Percentiles rank a stretch among this genome's conserved stretches.
phyloP scores from a whole-genome alignment of 2,329 filamentous ascomycete genomes.

The Arthrobotrys sinensis region DNA sequence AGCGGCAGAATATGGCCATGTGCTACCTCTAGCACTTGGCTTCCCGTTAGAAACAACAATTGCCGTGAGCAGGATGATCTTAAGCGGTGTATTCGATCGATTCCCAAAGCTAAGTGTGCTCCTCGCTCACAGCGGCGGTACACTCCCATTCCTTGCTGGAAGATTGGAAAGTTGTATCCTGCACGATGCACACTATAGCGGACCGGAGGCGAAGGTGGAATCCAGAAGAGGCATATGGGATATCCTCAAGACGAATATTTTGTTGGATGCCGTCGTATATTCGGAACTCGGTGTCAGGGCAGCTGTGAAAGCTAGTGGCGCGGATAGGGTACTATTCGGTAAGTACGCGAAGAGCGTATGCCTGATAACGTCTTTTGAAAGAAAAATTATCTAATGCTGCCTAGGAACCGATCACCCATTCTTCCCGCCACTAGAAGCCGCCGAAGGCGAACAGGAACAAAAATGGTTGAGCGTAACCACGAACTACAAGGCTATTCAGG shows the following conservation, averaged over 20 bases:
- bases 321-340: slow-evolving; percentile 82
- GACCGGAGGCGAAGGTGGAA: slow-evolving; percentile 62
- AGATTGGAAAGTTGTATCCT: slow-evolving; percentile 88
- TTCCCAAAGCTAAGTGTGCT: slow-evolving; percentile 80
- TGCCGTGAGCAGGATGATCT: slow-evolving; percentile 86
- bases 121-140: slow-evolving; percentile 89
- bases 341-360: slow-evolving; percentile 62
- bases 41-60: slow-evolving; percentile 90
- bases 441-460: slow-evolving; percentile 62
- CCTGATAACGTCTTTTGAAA: not conserved
- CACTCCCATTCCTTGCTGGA: slow-evolving; percentile 88
- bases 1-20: slow-evolving; percentile 83
- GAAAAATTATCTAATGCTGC: slow-evolving; percentile 45
- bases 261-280: slow-evolving; percentile 89
- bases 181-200: slow-evolving; percentile 83
- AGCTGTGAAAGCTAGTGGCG: slow-evolving; percentile 77
- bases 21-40: slow-evolving; percentile 85
- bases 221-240: slow-evolving; percentile 75
- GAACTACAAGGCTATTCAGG: slow-evolving; percentile 69
- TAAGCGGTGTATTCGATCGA: slow-evolving; percentile 87
- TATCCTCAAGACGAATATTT: slow-evolving; percentile 81
- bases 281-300: slow-evolving; percentile 80
- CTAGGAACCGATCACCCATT: slow-evolving; percentile 83
- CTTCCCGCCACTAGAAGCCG: slow-evolving; percentile 81
- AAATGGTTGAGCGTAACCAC: slow-evolving; percentile 70